Base-by-base conservation (phyloP, 192 early-diverging fungal species). In the Coemansia sp. region DNA sequence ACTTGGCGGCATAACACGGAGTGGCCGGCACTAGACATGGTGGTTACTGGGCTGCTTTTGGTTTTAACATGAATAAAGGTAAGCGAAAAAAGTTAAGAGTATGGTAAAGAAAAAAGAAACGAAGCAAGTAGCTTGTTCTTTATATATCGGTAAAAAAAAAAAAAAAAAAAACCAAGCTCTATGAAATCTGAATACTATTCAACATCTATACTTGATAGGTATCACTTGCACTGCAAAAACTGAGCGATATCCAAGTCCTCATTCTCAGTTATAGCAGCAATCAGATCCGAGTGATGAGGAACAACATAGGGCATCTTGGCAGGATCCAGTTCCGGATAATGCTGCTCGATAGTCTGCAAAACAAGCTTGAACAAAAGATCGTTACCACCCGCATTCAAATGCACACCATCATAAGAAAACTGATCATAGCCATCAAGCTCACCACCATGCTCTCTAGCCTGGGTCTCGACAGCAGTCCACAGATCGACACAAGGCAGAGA, bases 341-440 rank as follows among this genome's bases (percentile, higher is more conserved):
- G 41, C 2, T 1, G 1, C 15, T 34, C 19, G 8, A 83, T 68
- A 0, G 72, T 44, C 6, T 65, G 37, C 39, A 51, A 62, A 10
- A 83, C 19, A 25, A 74, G 51, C 5, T 9, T 27, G 37, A 75
- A 74, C 55, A 83, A 37, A 15, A 83, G 38, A 17, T 74, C 63
- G 42, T 83, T 83, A 15, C 80, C 80, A n/a, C 51, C 62, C 29
- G 62, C 70, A 39, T 70, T 83, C 6, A 83, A 59, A 25, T 83
- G 80, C 27, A 83, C 41, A 1, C 73, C 80, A 36, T 83, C 80
- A 15, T 25, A 58, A 48, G 61, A n/a, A 38, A 48, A 77, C 15
- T 46, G 32, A 11, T 69, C 76, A 19, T 73, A 73, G 1, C 70
- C 67, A 7, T 66, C 72, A 38, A 60, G 55, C 41, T 63, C 48